phyloP scores from a whole-genome alignment of 2,329 filamentous ascomycete species.

The Pyrenophora tritici-repentis region DNA sequence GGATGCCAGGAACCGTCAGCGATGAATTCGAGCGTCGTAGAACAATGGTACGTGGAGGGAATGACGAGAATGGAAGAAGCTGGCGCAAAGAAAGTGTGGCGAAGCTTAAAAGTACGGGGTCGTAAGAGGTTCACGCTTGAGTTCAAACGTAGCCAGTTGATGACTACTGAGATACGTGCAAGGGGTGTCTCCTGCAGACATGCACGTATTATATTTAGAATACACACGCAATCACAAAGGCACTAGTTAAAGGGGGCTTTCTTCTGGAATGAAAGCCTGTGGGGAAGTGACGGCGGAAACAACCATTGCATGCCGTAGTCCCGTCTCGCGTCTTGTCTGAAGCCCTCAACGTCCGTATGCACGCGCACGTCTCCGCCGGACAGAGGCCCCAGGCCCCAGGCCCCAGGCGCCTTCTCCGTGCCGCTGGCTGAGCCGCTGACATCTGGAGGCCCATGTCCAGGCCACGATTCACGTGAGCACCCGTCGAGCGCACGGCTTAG shows the following conservation, averaged over 20 bases:
- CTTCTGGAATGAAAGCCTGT: conserved; percentile 10
- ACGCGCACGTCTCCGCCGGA: conserved; percentile 15
- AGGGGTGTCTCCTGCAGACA: conserved; percentile 30
- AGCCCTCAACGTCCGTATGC: conserved; percentile 14
- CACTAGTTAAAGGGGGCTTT: conserved; percentile 24
- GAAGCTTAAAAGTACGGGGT: conserved; percentile 8
- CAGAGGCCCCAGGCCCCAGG: conserved; percentile 28
- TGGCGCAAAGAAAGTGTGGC: conserved; percentile 3
- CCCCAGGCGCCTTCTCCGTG: conserved; percentile 32
- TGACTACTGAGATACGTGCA: conserved; percentile 32
- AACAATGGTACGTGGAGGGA: conserved; percentile 4
- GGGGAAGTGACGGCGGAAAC: conserved; percentile 3
- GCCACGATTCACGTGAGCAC: conserved; percentile 23
- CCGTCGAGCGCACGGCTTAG: conserved; percentile 9
- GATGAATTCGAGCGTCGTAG: conserved; percentile 1
- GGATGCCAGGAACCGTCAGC: conserved; percentile 2
- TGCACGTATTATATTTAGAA: conserved; percentile 23
- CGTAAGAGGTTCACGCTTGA: conserved; percentile 11
- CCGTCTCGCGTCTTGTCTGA: conserved; percentile 18
- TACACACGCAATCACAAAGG: conserved; percentile 11
- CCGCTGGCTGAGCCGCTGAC: conserved; percentile 2
- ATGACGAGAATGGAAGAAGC: conserved; percentile 16
- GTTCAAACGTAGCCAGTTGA: conserved; percentile 18
- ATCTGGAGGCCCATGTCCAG: conserved; percentile 2
- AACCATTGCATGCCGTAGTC: conserved; percentile 10